phyloP scores from a whole-genome alignment of 768 basidiomycete species.

The Kwoniella europaea region DNA sequence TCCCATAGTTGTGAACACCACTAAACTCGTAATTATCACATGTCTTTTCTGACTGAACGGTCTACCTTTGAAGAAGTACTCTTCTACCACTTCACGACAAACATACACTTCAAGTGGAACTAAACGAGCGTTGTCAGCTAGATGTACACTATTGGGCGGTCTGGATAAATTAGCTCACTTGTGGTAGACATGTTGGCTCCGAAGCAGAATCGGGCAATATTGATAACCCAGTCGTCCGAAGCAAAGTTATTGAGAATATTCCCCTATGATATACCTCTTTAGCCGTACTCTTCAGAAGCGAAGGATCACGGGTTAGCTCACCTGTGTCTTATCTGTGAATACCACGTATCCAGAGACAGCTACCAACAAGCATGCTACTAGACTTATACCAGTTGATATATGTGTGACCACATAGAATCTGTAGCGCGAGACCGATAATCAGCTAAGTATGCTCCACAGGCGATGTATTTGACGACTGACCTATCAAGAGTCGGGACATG shows the following conservation, averaged over 20 bases:
- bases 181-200: conserved; percentile 99
- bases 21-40: conserved; percentile 83
- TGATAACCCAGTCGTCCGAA: conserved; percentile 83
- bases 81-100: conserved; percentile 95
- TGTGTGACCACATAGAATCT: conserved; percentile 93
- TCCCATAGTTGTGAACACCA: conserved; percentile 79
- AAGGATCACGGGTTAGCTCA: conserved; percentile 14
- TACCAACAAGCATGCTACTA: conserved; percentile 81
- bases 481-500: conserved; percentile 91
- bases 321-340: conserved; percentile 75
- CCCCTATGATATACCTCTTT: conserved; percentile 63
- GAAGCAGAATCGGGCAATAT: conserved; percentile 91
- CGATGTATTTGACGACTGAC: conserved; percentile 25
- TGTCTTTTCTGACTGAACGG: conserved; percentile 81
- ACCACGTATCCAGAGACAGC: conserved; percentile 84
- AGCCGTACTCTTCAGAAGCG: conserved; percentile 40
- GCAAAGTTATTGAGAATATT: conserved; percentile 97
- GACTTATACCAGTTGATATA: conserved; percentile 80
- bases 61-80: conserved; percentile 91
- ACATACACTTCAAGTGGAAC: conserved; percentile 94
- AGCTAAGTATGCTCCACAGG: background rate
- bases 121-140: conserved; percentile 8
- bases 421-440: no score
- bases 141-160: background rate
- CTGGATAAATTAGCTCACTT: conserved; percentile 38